These are phyloP conservation scores for Phytophthora fragariae DNA, from an alignment of 352 stramenopile species.

Conservation along the genomic window DNA sequence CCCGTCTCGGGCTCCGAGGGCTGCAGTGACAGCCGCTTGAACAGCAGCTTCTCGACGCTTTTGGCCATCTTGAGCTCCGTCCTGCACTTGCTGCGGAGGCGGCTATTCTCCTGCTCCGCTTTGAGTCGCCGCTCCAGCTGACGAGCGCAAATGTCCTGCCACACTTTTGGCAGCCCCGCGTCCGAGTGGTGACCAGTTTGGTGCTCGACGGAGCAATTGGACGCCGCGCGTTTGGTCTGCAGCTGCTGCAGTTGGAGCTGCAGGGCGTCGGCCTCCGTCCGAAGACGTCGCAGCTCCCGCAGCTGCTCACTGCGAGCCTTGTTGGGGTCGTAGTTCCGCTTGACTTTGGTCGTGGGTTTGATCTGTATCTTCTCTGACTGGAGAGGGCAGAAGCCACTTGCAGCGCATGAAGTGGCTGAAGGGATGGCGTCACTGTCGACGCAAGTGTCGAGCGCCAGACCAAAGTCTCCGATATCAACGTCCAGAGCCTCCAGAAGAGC, in stretches of 20 bases:
- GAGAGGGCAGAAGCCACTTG: no score
- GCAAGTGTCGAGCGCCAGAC: neutral
- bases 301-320: constrained; percentile 1
- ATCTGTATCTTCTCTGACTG: neutral
- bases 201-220: neutral
- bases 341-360: neutral
- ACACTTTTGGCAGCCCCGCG: neutral
- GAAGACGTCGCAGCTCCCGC: neutral
- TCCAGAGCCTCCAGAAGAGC: neutral
- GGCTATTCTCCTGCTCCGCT: neutral
- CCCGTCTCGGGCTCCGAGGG: neutral
- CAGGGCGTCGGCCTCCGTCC: neutral
- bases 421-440: no score
- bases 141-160: neutral
- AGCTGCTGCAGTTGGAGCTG: constrained; percentile 1
- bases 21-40: neutral
- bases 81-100: neutral
- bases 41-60: neutral
- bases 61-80: neutral
- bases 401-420: neutral
- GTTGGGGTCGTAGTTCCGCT: constrained; percentile 1
- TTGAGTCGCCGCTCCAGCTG: neutral
- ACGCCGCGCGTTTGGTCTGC: neutral
- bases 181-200: neutral
- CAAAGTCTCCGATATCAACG: neutral